Percentiles rank a stretch among this genome's conserved stretches.
Evolutionary conservation across 1,284 basidiomycete species (phyloP).

Genomic region (Caloboletus firmus): DNA sequence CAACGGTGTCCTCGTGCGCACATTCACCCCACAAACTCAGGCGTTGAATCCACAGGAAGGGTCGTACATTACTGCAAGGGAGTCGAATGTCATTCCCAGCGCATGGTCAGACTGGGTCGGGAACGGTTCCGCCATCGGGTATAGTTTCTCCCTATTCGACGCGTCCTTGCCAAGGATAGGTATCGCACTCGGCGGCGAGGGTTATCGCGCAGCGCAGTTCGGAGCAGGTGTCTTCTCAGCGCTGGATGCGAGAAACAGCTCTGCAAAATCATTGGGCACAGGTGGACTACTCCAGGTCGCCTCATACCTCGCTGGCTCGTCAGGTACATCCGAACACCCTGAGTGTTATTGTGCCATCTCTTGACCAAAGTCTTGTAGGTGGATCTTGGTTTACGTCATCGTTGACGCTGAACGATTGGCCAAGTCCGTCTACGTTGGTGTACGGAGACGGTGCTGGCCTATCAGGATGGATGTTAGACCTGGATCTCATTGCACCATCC

Average conservation of each 20-base stretch:
- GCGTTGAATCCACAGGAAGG: constrained; percentile 49
- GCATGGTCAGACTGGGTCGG: constrained; percentile 64
- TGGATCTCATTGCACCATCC: constrained; percentile 54
- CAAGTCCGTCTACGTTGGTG: constrained; percentile 50
- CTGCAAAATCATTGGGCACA: constrained; percentile 55
- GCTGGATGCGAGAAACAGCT: constrained; percentile 57
- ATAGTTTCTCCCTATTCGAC: constrained; percentile 45
- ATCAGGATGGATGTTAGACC: constrained; percentile 59
- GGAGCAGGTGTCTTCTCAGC: constrained; percentile 58
- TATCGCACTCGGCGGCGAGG: constrained; percentile 59
- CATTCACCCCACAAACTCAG: constrained; percentile 52
- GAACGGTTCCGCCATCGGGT: constrained; percentile 52
- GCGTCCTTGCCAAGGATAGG: constrained; percentile 51
- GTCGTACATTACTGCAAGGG: constrained; percentile 47
- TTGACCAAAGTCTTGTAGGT: constrained; percentile 38
- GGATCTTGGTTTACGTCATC: constrained; percentile 68
- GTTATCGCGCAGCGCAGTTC: constrained; percentile 58
- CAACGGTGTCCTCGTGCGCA: constrained; percentile 47
- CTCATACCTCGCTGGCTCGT: constrained; percentile 61
- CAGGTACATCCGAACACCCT: constrained; percentile 42
- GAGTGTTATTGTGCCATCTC: neutral
- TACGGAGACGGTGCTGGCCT: constrained; percentile 50
- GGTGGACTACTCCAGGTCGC: constrained; percentile 66
- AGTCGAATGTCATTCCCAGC: constrained; percentile 40
- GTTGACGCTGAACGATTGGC: constrained; percentile 58